Base-by-base conservation (phyloP, 306 rosid genomes). In the Macrotyloma uniflorum region DNA sequence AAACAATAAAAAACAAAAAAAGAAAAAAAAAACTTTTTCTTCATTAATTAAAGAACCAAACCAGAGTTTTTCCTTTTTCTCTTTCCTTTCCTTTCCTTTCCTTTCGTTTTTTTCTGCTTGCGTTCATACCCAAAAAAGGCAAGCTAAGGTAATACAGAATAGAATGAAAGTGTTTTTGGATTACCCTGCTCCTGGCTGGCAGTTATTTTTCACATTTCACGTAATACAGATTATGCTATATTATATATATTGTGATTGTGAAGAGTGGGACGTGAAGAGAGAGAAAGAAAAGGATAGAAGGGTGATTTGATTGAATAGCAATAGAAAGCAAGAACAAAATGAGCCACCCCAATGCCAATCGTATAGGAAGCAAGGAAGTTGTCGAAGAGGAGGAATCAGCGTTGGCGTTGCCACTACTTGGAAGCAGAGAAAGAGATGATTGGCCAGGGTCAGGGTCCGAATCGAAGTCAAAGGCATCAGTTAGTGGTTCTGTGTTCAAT, bases 401-500 rank as follows among this genome's bases (percentile, higher is more conserved):
- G 6, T 30, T 28, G 38, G 4, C 19, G 38, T 26, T 28, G 38
- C 66, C 66, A 6, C 40, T 59, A 43, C 6, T 61, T 0, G 10
- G 23, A 61, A 15, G 8, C 47, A 67, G 4, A 35, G 75, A 72
- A 14, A 62, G 54, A 49, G 83, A 58, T 61, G 82, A 57, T 1
- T 1, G 11, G 43, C 11, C 20, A 73, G 47, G 36, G 6, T 12
- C 38, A 43, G 76, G 74, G 14, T 65, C 30, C 0, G 6, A 5
- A 0, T 5, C 65, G 2, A 10, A 4, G 16, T 4, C 69, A 35
- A 18, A 33, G 4, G 93, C 91, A 55, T 85, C 93, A 19, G 82
- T 85, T 20, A 30, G 66, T 55, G 96, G 93, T 5, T 80, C 86
- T 0, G 93, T 88, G 12, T 85, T 90, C 77, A 90, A 88, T 73